Evolutionary conservation across 768 basidiomycete genomes (phyloP).

Genomic region (Xerocomus brunneocitrinus): DNA sequence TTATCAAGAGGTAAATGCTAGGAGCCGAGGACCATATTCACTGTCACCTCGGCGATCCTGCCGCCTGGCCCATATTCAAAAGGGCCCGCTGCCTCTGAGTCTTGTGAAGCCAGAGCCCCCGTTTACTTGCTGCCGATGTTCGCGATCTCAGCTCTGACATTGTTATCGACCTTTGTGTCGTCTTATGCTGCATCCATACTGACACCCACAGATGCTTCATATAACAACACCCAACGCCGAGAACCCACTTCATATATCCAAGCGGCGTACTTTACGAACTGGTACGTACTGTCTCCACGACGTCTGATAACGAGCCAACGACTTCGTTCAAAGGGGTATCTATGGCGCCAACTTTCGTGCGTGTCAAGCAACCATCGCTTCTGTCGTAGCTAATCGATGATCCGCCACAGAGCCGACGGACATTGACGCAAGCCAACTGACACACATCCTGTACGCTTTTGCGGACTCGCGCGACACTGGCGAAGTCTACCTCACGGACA

Average conservation of each 20-base stretch:
- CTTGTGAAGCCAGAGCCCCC: neutral
- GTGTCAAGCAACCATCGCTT: conserved; percentile 14
- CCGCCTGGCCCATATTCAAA: conserved; percentile 11
- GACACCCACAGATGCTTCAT: neutral
- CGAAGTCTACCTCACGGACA: conserved; percentile 60
- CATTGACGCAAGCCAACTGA: conserved; percentile 54
- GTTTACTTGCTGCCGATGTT: neutral
- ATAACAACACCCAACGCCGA: conserved; percentile 8
- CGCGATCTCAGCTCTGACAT: conserved; percentile 1
- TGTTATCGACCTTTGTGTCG: conserved; percentile 7
- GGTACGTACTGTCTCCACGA: conserved; percentile 13
- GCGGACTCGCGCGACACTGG: conserved; percentile 67
- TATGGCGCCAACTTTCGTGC: conserved; percentile 62
- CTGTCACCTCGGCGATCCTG: conserved; percentile 6
- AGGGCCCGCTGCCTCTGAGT: conserved; percentile 1
- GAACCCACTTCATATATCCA: conserved; percentile 27
- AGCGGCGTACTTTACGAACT: conserved; percentile 36
- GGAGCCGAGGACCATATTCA: conserved; percentile 14
- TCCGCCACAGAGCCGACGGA: conserved; percentile 54
- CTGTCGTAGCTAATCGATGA: conserved; percentile 7
- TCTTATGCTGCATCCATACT: conserved; percentile 11
- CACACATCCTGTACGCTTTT: conserved; percentile 78
- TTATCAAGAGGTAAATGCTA: conserved; percentile 10
- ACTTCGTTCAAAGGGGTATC: conserved; percentile 41
- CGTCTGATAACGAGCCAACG: neutral